Base-by-base conservation (phyloP, 495 filamentous ascomycete genomes). In the Hypoxylon fragiforme region DNA sequence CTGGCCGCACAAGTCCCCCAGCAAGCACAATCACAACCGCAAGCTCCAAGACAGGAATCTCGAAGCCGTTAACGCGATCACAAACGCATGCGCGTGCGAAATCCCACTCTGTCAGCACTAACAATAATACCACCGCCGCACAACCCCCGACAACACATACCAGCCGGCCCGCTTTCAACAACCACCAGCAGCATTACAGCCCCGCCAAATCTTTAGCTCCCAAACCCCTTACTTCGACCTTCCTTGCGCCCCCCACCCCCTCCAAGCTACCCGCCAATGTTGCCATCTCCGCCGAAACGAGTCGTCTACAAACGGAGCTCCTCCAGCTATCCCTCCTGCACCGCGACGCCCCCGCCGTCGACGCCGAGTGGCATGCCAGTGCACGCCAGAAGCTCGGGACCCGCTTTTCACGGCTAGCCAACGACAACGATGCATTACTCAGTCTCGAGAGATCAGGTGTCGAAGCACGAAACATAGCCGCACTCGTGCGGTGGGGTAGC, bases 291-390 rank as follows among this genome's bases (percentile, higher is more conserved):
- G 80, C 83, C 41, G 85, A 88, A 62, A 80, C 79, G 3, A 75
- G 79, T 31, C 74, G 79, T 15, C 62, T 89, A 21, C 88, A 91
- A 62, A 83, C 84, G 0, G 86, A 91, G 60, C 75, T 94, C 15
- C 71, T 91, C 16, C 87, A 90, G 62, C 71, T 92, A 3, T 82
- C 84, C 62, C 73, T 92, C 7, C 71, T 91, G 9, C 86, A 89
- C 70, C 77, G 75, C 42, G 67, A 68, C 38, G 74, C 76, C 12
- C 48, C 53, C 6, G 45, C 30, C 8, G 66, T 67, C 32, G 55
- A 50, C 7, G 40, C 35, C 7, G 64, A 73, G 37, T 85, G 81
- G 81, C 66, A 70, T 40, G 66, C 48, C 1, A 79, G 76, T 59
- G 81, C 81, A 0, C 67, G 70, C 40, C 21, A 51, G 24, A 70